phyloP scores from a whole-genome alignment of 352 stramenopile genomes.

The Detonula confervacea region DNA sequence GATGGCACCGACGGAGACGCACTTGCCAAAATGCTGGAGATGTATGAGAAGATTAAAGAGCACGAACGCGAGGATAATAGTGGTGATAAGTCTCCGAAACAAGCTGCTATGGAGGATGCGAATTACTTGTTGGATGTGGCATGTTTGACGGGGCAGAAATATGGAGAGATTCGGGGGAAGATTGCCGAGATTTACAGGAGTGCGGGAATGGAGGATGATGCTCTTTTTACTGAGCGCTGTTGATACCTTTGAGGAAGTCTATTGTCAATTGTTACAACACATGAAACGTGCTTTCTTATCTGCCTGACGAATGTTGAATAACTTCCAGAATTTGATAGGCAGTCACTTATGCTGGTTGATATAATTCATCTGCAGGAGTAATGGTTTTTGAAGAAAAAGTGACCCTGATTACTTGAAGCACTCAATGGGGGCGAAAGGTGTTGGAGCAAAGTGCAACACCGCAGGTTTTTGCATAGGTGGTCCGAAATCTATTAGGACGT shows the following conservation, averaged over 20 bases:
- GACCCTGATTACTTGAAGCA: no score
- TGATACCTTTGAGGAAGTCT: slow-evolving; percentile 26
- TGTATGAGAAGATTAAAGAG: slow-evolving; percentile 80
- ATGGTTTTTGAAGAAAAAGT: no score
- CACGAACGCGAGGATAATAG: slow-evolving; percentile 67
- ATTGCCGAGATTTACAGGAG: slow-evolving; percentile 71
- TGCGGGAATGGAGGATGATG: slow-evolving; percentile 62
- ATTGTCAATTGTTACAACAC: background rate
- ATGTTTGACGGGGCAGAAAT: slow-evolving; percentile 63
- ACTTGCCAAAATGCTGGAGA: slow-evolving; percentile 67
- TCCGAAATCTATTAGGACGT: no score
- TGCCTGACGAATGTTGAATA: no score
- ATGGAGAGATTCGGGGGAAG: slow-evolving; percentile 58
- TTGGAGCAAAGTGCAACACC: no score
- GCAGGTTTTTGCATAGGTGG: no score
- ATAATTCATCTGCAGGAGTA: no score
- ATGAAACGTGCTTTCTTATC: background rate
- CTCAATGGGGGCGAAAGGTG: no score
- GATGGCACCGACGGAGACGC: slow-evolving; percentile 50
- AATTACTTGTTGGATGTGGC: slow-evolving; percentile 77
- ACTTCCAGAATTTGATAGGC: no score
- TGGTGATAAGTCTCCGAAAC: slow-evolving; percentile 66
- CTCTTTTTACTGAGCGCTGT: slow-evolving; percentile 38
- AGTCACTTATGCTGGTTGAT: no score
- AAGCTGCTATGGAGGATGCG: slow-evolving; percentile 73